These are phyloP conservation scores for Mycena galericulata DNA, from an alignment of 768 basidiomycete species.

Conservation along the genomic window DNA sequence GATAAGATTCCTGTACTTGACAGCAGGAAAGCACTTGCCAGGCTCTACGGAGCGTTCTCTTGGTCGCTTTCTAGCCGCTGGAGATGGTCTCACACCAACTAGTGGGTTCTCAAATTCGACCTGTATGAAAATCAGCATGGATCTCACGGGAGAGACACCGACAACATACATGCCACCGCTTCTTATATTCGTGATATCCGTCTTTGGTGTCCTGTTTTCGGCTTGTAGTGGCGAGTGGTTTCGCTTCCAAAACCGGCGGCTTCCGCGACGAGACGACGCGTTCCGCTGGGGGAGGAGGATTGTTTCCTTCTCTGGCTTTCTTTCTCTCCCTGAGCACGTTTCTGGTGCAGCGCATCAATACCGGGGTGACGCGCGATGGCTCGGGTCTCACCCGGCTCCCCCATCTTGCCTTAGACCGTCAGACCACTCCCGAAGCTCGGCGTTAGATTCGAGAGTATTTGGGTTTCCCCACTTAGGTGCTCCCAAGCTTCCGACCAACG, in stretches of 20 bases:
- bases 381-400: conserved; percentile 66
- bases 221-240: conserved; percentile 4
- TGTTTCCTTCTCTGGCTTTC: conserved; percentile 39
- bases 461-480: conserved; percentile 67
- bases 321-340: conserved; percentile 62
- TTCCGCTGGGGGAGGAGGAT: conserved; percentile 14
- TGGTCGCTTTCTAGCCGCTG: background rate
- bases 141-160: background rate
- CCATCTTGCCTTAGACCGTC: conserved; percentile 66
- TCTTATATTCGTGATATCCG: background rate
- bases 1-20: too few relatives aligned
- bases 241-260: conserved; percentile 2
- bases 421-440: conserved; percentile 63
- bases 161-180: conserved; percentile 18
- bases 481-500: conserved; percentile 54
- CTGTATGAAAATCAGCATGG: background rate
- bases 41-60: background rate
- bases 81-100: background rate
- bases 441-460: conserved; percentile 54
- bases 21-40: background rate
- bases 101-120: background rate
- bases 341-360: conserved; percentile 38
- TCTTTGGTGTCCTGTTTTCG: background rate
- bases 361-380: background rate
- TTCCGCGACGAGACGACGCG: conserved; percentile 7